phyloP scores from a whole-genome alignment of 768 basidiomycete species.

The Phaeotremella skinneri region DNA sequence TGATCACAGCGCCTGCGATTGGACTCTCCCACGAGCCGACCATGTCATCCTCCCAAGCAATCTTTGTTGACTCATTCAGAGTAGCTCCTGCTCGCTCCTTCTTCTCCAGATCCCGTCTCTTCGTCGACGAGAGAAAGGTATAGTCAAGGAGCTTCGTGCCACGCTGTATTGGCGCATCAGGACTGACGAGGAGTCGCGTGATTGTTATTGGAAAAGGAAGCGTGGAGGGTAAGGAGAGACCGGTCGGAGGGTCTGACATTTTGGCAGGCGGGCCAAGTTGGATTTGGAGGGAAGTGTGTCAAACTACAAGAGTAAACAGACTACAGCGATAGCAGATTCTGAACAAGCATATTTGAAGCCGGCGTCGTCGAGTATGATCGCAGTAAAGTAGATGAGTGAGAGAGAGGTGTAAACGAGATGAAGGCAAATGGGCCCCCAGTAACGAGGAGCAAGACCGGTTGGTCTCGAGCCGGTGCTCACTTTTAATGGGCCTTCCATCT shows the following conservation, averaged over 20 bases:
- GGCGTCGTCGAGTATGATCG: no score
- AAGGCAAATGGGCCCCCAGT: no score
- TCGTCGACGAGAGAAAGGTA: slow-evolving; percentile 65
- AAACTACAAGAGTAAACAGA: no score
- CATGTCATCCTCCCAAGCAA: slow-evolving; percentile 68
- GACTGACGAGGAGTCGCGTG: slow-evolving; percentile 62
- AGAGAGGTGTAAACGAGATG: no score
- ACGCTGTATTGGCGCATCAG: slow-evolving; percentile 59
- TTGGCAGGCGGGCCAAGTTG: no score
- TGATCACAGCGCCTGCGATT: slow-evolving; percentile 71
- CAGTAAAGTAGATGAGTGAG: no score
- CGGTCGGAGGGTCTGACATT: slow-evolving; percentile 56
- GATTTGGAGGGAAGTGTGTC: no score
- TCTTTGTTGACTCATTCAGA: slow-evolving; percentile 10
- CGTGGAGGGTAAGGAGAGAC: slow-evolving; percentile 69
- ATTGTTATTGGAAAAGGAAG: slow-evolving; percentile 86
- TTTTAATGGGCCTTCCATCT: no score
- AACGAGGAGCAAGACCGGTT: no score
- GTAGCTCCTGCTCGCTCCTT: slow-evolving; percentile 25
- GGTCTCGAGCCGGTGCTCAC: no score
- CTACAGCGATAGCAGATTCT: no score
- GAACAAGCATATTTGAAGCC: no score
- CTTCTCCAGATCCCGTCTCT: slow-evolving; percentile 47
- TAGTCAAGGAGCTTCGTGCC: slow-evolving; percentile 72
- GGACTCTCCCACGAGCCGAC: slow-evolving; percentile 90